Base-by-base conservation (phyloP, 2,329 filamentous ascomycete genomes). In the Pyrenochaeta sp. region DNA sequence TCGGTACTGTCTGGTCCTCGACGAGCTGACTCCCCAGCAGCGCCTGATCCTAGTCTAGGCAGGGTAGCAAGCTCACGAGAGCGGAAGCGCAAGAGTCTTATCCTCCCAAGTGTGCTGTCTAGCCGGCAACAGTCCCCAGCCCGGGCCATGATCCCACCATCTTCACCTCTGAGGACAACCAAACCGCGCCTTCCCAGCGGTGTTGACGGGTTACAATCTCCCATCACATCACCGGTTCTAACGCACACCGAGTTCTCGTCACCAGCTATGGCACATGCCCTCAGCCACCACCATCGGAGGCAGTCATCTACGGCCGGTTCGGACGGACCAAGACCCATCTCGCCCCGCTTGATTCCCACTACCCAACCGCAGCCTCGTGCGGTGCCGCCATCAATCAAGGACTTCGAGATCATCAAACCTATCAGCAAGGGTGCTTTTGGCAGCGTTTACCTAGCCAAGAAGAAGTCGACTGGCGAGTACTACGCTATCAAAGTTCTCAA, bases 381-480 rank as follows among this genome's bases (percentile, higher is more conserved):
- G 27, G 89, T 94, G 1, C 91, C 95, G 2, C 92, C 94, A 7
- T 99, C 96, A 0, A 99, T 99, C 79, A 98, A 98, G 68, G 95
- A 99, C 71, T 99, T 99, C 66, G 95, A 99, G 74, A 97, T 99
- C 64, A 97, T 99, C 79, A 99, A 99, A 72, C 95, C 95, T 5
- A 99, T 99, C 77, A 99, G 95, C 78, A 98, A 97, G 77, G 95
- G 95, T 44, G 95, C 95, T 3, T 99, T 99, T 75, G 95, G 95
- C 4, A 98, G 95, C 73, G 95, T 99, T 7, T 99, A 99, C 71
- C 79, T 99, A 29, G 94, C 95, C 0, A 99, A 98, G 79, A 99
- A 99, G 83, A 98, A 97, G 76, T 95, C 92, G 0, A 99, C 96
- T 0, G 94, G 93, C 40, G 95, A 99, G 69, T 99, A 99, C 75